These are phyloP conservation scores for Podospora appendiculata DNA, from an alignment of 495 filamentous ascomycete genomes.

Conservation along the genomic window DNA sequence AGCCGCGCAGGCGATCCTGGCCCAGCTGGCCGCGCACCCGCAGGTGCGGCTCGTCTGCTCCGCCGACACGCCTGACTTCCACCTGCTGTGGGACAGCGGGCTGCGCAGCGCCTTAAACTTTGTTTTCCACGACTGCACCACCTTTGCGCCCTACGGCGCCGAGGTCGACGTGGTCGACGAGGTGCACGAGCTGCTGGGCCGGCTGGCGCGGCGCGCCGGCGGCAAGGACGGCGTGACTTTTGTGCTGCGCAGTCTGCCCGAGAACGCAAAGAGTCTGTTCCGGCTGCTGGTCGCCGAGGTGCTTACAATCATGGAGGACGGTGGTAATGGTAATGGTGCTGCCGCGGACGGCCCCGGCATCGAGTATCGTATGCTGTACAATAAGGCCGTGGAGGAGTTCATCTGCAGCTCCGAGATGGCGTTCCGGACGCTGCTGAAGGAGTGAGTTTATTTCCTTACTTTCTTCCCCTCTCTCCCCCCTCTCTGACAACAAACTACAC, in stretches of 20 bases:
- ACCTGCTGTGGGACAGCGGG: slow-evolving; percentile 82
- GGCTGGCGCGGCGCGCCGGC: slow-evolving; percentile 71
- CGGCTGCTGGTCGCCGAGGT: slow-evolving; percentile 76
- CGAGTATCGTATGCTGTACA: slow-evolving; percentile 86
- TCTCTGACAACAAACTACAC: neutral
- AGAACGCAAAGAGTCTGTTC: slow-evolving; percentile 85
- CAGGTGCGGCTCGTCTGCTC: slow-evolving; percentile 70
- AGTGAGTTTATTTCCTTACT: slow-evolving; percentile 46
- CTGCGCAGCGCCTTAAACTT: slow-evolving; percentile 74
- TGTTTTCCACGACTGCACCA: slow-evolving; percentile 89
- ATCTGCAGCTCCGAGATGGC: slow-evolving; percentile 94
- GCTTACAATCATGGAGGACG: slow-evolving; percentile 57
- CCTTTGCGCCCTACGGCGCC: slow-evolving; percentile 64
- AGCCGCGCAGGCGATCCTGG: slow-evolving; percentile 61
- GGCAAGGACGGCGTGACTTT: slow-evolving; percentile 90
- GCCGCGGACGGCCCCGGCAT: slow-evolving; percentile 50
- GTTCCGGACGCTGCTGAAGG: slow-evolving; percentile 87
- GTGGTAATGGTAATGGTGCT: slow-evolving; percentile 13
- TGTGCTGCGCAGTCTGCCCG: slow-evolving; percentile 80
- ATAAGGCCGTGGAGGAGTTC: slow-evolving; percentile 92
- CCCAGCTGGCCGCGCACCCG: slow-evolving; percentile 67
- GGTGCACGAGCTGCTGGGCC: slow-evolving; percentile 77
- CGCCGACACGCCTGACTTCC: slow-evolving; percentile 78
- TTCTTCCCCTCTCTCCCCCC: neutral
- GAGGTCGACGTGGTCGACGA: slow-evolving; percentile 79